These are phyloP conservation scores for Russula virescens DNA, from an alignment of 768 basidiomycete species.

Conservation along the genomic window DNA sequence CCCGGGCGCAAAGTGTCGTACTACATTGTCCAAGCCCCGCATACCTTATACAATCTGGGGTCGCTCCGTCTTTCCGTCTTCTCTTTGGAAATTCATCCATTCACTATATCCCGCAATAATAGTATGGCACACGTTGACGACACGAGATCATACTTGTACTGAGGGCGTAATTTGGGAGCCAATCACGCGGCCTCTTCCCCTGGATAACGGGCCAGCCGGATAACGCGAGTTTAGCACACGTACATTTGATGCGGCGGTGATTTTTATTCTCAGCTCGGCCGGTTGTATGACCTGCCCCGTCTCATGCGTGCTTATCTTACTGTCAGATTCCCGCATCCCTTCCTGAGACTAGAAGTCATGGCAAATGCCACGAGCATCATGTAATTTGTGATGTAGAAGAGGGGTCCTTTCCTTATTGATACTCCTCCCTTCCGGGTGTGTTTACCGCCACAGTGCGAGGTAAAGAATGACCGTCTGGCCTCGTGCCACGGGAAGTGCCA, in stretches of 20 bases:
- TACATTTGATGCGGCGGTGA: slow-evolving; percentile 12
- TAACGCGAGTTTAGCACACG: slow-evolving; percentile 13
- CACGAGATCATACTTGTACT: slow-evolving; percentile 19
- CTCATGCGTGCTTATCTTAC: slow-evolving; percentile 12
- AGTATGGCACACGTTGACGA: slow-evolving; percentile 19
- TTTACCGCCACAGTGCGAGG: slow-evolving; percentile 14
- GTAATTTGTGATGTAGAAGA: slow-evolving; percentile 20
- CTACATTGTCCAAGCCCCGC: slow-evolving; percentile 13
- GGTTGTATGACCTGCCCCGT: background rate
- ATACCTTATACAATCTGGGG: background rate
- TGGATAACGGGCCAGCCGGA: slow-evolving; percentile 20
- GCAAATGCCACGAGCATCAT: slow-evolving; percentile 15
- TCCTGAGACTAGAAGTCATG: slow-evolving; percentile 1
- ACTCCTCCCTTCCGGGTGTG: slow-evolving; percentile 13
- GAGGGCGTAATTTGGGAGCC: slow-evolving; percentile 16
- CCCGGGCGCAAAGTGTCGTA: slow-evolving; percentile 14
- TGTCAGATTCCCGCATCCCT: background rate
- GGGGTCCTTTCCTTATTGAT: slow-evolving; percentile 9
- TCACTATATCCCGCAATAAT: slow-evolving; percentile 1
- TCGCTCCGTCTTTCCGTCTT: slow-evolving; percentile 1
- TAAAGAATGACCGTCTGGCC: slow-evolving; percentile 15
- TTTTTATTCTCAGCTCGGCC: slow-evolving; percentile 7
- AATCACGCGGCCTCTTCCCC: slow-evolving; percentile 10
- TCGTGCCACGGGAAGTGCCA: slow-evolving; percentile 19
- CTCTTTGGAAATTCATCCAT: slow-evolving; percentile 18